phyloP scores from a whole-genome alignment of 345 rosid genomes.

The Corymbia maculata region DNA sequence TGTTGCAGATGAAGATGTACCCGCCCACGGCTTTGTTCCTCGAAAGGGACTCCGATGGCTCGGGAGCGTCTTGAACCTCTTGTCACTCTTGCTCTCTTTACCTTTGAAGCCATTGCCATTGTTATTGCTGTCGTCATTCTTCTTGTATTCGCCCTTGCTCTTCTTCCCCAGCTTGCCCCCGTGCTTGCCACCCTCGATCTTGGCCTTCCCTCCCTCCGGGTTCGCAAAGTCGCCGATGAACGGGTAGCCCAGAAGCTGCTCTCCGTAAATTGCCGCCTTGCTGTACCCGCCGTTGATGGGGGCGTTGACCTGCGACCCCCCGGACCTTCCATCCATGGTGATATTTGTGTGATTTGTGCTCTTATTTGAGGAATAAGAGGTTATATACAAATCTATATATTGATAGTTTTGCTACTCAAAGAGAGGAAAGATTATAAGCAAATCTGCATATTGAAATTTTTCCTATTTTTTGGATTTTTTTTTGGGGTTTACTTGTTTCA shows the following conservation, averaged over 20 bases:
- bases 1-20: slow-evolving; percentile 96
- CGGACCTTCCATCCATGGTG: slow-evolving; percentile 9
- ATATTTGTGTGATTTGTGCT: too few species aligned
- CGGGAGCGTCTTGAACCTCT: slow-evolving; percentile 96
- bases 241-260: slow-evolving; percentile 3
- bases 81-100: slow-evolving; percentile 30
- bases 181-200: slow-evolving; percentile 27
- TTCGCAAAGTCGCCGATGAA: slow-evolving; percentile 3
- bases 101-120: slow-evolving; percentile 30
- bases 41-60: slow-evolving; percentile 73
- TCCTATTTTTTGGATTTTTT: too few species aligned
- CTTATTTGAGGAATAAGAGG: too few species aligned
- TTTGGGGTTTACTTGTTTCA: too few species aligned
- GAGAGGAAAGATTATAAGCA: too few species aligned
- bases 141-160: slow-evolving; percentile 25
- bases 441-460: too few species aligned
- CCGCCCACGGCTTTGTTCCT: slow-evolving; percentile 91
- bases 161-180: slow-evolving; percentile 46
- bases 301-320: neutral
- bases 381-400: too few species aligned
- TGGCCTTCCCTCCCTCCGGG: slow-evolving; percentile 27
- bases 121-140: neutral
- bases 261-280: slow-evolving; percentile 53
- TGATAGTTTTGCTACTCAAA: too few species aligned
- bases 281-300: slow-evolving; percentile 62